Percentiles rank a stretch among this genome's conserved stretches.
phyloP scores from a whole-genome alignment of 2,329 filamentous ascomycete genomes.

The Scedosporium boydii region DNA sequence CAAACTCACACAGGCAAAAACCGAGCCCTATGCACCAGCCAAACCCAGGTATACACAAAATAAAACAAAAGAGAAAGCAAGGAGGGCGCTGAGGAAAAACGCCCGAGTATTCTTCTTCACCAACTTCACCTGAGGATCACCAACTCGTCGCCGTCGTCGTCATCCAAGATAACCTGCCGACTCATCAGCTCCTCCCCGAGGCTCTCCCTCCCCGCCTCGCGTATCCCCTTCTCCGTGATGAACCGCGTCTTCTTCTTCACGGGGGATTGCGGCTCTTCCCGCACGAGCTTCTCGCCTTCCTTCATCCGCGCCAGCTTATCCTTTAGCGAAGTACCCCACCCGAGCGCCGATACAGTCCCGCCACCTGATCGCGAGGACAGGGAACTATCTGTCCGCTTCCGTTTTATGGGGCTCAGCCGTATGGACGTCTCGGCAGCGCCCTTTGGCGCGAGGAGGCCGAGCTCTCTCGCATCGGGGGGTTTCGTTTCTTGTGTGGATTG shows the following conservation, averaged over 20 bases:
- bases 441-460: constrained; percentile 30
- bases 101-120: neutral
- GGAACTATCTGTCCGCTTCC: constrained; percentile 47
- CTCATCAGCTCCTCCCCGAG: constrained; percentile 42
- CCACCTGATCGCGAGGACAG: constrained; percentile 21
- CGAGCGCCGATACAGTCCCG: constrained; percentile 24
- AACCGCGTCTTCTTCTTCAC: constrained; percentile 70
- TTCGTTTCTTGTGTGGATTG: constrained; percentile 12
- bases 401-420: constrained; percentile 50
- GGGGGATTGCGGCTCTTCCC: constrained; percentile 28
- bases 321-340: constrained; percentile 47
- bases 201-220: constrained; percentile 67
- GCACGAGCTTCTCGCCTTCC: constrained; percentile 42
- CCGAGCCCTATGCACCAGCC: too few relatives aligned
- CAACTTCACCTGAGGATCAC: constrained; percentile 28
- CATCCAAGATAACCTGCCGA: constrained; percentile 21
- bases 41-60: too few relatives aligned
- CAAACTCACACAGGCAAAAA: too few relatives aligned
- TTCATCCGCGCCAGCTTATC: constrained; percentile 53
- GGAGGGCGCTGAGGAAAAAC: neutral
- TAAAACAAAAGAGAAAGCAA: neutral
- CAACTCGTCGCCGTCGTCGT: constrained; percentile 41
- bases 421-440: constrained; percentile 34
- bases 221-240: constrained; percentile 66
- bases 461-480: constrained; percentile 21